phyloP scores from a whole-genome alignment of 176 grass and related monocot genomes.

The Themeda triandra region DNA sequence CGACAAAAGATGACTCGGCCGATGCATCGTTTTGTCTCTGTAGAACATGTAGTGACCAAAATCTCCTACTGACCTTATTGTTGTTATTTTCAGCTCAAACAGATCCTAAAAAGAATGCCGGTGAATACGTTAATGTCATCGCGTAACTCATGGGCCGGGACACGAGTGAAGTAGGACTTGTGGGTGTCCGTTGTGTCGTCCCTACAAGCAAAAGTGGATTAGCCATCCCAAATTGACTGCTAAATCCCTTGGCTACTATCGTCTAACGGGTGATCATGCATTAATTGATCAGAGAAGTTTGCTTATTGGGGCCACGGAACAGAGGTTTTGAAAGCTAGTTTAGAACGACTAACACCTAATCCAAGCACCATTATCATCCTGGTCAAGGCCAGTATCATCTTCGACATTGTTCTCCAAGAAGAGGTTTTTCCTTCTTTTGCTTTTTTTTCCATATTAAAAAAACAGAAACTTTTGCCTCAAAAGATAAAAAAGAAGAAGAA shows the following conservation, averaged over 20 bases:
- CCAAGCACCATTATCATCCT: background rate
- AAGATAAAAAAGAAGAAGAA: no score
- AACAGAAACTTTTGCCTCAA: no score
- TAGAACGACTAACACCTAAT: background rate
- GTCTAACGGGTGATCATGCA: background rate
- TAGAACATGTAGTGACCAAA: conserved; percentile 7
- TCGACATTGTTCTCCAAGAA: background rate
- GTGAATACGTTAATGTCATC: background rate
- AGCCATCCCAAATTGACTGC: background rate
- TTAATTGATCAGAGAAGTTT: background rate
- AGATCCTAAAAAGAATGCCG: background rate
- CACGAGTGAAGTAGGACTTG: background rate
- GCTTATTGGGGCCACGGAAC: background rate
- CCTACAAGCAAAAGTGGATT: background rate
- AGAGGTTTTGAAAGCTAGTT: conserved; percentile 7
- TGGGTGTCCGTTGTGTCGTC: background rate
- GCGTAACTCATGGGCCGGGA: background rate
- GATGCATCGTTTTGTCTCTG: conserved; percentile 2
- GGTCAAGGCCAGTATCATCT: background rate
- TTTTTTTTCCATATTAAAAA: background rate
- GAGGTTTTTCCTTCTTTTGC: background rate
- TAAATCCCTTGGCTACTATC: background rate
- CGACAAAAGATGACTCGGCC: conserved; percentile 4
- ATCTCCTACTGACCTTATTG: no score
- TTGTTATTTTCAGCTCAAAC: background rate